Evolutionary conservation across 768 basidiomycete species (phyloP).

Genomic region (Pulveroboletus sp.): DNA sequence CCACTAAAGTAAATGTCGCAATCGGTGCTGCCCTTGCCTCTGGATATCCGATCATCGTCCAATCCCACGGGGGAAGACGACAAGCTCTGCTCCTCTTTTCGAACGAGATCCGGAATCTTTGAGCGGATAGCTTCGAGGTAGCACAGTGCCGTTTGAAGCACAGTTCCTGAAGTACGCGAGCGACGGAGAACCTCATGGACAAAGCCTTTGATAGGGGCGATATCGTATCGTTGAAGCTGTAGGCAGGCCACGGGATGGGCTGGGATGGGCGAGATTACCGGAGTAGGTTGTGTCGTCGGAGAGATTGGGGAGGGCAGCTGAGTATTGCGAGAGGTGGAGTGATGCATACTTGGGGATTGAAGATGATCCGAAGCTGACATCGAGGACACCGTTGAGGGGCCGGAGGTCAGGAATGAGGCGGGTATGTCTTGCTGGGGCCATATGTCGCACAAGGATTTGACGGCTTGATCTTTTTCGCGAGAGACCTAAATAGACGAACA

Average conservation of each 20-base stretch:
- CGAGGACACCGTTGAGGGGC: slow-evolving; percentile 24
- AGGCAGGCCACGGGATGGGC: slow-evolving; percentile 11
- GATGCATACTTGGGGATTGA: neutral
- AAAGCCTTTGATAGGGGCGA: slow-evolving; percentile 67
- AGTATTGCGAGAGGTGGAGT: slow-evolving; percentile 26
- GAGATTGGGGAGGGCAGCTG: slow-evolving; percentile 54
- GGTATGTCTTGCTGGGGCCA: slow-evolving; percentile 80
- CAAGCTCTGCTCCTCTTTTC: slow-evolving; percentile 44
- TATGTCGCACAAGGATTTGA: slow-evolving; percentile 71
- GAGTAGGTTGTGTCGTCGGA: slow-evolving; percentile 39
- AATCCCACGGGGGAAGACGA: slow-evolving; percentile 38
- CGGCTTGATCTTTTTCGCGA: slow-evolving; percentile 60
- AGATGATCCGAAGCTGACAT: slow-evolving; percentile 9
- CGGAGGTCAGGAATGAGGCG: slow-evolving; percentile 42
- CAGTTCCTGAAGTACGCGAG: slow-evolving; percentile 76
- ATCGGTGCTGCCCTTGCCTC: slow-evolving; percentile 40
- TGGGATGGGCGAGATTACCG: slow-evolving; percentile 26
- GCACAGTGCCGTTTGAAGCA: slow-evolving; percentile 83
- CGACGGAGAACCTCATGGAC: slow-evolving; percentile 87
- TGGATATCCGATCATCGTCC: slow-evolving; percentile 39
- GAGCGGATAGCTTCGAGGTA: slow-evolving; percentile 81
- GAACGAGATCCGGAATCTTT: slow-evolving; percentile 60
- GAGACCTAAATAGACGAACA: slow-evolving; percentile 8
- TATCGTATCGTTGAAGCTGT: slow-evolving; percentile 26
- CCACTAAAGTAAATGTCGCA: slow-evolving; percentile 34